Percentiles rank a stretch among this genome's conserved stretches.
Conservation (phyloP, 306 rosid genomes). For the Alnus glutinosa region DNA sequence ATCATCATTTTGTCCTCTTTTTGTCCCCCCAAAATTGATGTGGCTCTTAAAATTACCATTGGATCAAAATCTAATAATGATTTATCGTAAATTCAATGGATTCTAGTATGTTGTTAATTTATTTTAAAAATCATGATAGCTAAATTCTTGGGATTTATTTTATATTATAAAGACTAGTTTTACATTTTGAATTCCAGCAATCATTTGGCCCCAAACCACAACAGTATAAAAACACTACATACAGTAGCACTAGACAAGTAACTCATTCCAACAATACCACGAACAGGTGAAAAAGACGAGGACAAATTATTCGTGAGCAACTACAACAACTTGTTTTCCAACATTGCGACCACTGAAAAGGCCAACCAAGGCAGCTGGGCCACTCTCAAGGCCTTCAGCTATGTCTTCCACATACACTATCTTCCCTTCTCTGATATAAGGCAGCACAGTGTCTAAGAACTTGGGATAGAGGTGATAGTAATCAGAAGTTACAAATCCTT, state of each 20-base stretch:
- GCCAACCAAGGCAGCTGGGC: neutral
- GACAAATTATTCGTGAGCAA: neutral
- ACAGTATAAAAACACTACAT: neutral
- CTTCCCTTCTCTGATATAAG: neutral
- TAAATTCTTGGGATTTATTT: no score
- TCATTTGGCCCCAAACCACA: neutral
- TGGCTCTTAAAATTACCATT: no score
- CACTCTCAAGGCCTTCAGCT: slow-evolving; percentile 8
- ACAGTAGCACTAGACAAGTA: neutral
- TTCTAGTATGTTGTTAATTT: no score
- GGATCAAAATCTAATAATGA: no score
- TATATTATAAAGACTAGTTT: no score
- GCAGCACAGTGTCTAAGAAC: neutral
- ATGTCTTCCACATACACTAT: slow-evolving; percentile 2
- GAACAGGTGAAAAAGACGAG: neutral
- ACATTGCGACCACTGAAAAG: neutral
- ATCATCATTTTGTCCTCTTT: no score
- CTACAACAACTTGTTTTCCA: slow-evolving; percentile 5
- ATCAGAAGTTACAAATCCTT: neutral
- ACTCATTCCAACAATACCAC: neutral
- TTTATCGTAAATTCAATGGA: no score
- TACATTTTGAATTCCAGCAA: no score
- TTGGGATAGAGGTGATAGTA: slow-evolving; percentile 6
- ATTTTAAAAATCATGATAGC: no score
- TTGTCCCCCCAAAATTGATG: no score